A percentile compares a stretch with the other conserved stretches of the same genome.
Evolutionary conservation across 169 alveolate genomes (phyloP).

Genomic region (Eimeria zaria): DNA sequence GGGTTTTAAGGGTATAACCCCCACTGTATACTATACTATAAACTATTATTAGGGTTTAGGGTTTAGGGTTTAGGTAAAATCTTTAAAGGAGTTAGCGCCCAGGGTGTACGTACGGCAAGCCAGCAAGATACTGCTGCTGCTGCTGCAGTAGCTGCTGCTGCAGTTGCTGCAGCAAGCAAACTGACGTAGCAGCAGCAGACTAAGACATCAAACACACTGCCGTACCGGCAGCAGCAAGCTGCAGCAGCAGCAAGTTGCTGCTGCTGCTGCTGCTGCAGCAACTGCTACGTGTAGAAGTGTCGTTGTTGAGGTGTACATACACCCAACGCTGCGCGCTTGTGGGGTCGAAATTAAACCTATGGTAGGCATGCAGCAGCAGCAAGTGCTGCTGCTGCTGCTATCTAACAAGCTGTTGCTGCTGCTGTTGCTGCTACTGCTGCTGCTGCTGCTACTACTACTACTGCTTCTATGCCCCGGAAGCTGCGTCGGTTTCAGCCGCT

Average conservation of each 20-base stretch:
- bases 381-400: not conserved
- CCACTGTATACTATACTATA: not conserved
- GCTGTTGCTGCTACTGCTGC: not conserved
- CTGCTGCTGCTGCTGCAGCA: conserved; percentile 2
- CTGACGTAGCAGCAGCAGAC: not conserved
- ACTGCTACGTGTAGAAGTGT: not conserved
- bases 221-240: not conserved
- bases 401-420: not conserved
- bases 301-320: not conserved
- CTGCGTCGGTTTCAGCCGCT: too few relatives aligned
- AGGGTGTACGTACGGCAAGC: not conserved
- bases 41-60: not conserved
- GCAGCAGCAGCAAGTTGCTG: conserved; percentile 10
- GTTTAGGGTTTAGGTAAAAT: not conserved
- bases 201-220: not conserved
- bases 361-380: conserved; percentile 27
- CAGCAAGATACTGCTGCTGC: not conserved
- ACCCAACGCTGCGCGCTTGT: not conserved
- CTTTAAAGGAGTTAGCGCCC: not conserved
- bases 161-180: not conserved
- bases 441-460: not conserved
- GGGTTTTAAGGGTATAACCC: not conserved
- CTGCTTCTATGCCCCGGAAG: too few relatives aligned
- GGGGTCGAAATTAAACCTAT: not conserved
- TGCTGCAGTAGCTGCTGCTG: not conserved